Evolutionary conservation across 1,284 basidiomycete species (phyloP).

Genomic region (Ganoderma meredithae): DNA sequence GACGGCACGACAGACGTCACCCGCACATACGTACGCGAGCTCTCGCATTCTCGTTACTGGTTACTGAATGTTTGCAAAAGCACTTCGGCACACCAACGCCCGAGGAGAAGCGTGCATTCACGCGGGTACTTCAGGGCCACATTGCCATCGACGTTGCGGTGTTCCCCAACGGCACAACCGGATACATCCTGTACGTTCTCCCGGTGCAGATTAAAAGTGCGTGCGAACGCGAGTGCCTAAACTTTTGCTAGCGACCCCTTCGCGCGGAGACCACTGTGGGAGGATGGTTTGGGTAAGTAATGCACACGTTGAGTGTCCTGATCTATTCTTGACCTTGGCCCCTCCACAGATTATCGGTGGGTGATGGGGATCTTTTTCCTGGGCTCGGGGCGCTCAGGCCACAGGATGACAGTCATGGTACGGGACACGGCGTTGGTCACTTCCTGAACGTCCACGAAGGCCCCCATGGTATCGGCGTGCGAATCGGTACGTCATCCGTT

Average conservation of each 20-base stretch:
- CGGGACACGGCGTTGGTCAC: slow-evolving; percentile 94
- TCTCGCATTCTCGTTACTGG: neutral
- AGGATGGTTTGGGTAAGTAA: slow-evolving; percentile 83
- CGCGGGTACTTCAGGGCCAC: slow-evolving; percentile 95
- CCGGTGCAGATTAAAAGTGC: neutral
- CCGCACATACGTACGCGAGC: slow-evolving; percentile 72
- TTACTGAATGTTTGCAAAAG: slow-evolving; percentile 45
- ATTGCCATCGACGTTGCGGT: slow-evolving; percentile 89
- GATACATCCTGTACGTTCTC: slow-evolving; percentile 52
- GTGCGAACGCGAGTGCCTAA: neutral
- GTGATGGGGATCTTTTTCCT: neutral
- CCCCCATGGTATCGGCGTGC: slow-evolving; percentile 87
- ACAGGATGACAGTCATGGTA: slow-evolving; percentile 70
- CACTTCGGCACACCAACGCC: slow-evolving; percentile 90
- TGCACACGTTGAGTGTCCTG: neutral
- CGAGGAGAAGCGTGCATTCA: slow-evolving; percentile 90
- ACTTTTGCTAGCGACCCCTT: slow-evolving; percentile 73
- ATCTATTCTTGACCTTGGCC: neutral
- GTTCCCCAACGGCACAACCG: slow-evolving; percentile 91
- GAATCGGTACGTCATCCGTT: slow-evolving; percentile 60
- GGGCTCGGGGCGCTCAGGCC: neutral
- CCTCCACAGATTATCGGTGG: slow-evolving; percentile 45
- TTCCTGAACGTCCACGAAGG: slow-evolving; percentile 96
- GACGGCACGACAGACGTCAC: slow-evolving; percentile 98
- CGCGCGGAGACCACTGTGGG: slow-evolving; percentile 88